Conservation (phyloP, 1,284 basidiomycete genomes). For the Singerocomus inundabilis region DNA sequence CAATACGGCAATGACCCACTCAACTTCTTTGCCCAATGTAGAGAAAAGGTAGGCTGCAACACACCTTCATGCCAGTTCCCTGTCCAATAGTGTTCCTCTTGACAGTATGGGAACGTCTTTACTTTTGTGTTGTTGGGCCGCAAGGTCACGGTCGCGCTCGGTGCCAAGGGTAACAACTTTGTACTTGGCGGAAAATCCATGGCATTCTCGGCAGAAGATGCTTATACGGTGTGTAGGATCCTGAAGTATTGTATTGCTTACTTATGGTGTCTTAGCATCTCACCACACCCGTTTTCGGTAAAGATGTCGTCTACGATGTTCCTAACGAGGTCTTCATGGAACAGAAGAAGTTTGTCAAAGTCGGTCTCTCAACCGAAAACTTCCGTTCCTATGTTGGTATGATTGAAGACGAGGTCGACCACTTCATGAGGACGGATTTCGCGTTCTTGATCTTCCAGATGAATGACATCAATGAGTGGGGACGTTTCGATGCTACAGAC, state of each 20-base stretch:
- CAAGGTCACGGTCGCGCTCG: slow-evolving; percentile 88
- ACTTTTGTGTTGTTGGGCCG: slow-evolving; percentile 91
- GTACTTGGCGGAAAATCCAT: slow-evolving; percentile 92
- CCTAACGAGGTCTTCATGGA: slow-evolving; percentile 99
- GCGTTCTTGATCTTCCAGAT: slow-evolving; percentile 61
- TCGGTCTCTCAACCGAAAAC: slow-evolving; percentile 91
- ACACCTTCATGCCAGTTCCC: neutral
- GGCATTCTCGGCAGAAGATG: slow-evolving; percentile 94
- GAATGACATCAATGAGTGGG: slow-evolving; percentile 69
- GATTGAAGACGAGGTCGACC: slow-evolving; percentile 82
- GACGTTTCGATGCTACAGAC: slow-evolving; percentile 70
- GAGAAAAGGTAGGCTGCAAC: slow-evolving; percentile 74
- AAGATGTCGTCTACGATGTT: slow-evolving; percentile 96
- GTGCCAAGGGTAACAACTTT: slow-evolving; percentile 92
- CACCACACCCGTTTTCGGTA: slow-evolving; percentile 93
- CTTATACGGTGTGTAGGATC: slow-evolving; percentile 72
- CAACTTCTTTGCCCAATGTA: slow-evolving; percentile 70
- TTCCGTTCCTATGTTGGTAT: slow-evolving; percentile 89
- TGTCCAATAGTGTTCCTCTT: slow-evolving; percentile 2
- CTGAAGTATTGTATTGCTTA: neutral
- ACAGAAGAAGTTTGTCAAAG: slow-evolving; percentile 97
- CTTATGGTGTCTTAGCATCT: slow-evolving; percentile 56
- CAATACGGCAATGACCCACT: slow-evolving; percentile 80
- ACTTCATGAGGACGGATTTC: slow-evolving; percentile 65
- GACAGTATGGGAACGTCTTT: slow-evolving; percentile 78